Conservation (phyloP, 495 filamentous ascomycete genomes). For the Neurospora sp. region DNA sequence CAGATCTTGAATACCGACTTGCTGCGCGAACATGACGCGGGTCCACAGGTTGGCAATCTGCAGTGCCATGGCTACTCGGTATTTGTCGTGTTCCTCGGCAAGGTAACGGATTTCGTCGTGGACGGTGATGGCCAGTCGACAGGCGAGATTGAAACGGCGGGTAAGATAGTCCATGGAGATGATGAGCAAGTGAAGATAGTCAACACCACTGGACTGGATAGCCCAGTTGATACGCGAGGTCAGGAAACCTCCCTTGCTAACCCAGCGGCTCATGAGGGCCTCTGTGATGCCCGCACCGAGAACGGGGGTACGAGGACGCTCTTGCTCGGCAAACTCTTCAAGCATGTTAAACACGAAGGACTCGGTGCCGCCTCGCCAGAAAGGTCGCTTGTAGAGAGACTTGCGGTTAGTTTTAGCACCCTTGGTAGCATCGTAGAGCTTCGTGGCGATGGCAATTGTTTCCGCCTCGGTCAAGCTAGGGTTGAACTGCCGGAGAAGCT, state of each 20-base stretch:
- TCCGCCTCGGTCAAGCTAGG: conserved; percentile 65
- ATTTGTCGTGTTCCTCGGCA: conserved; percentile 75
- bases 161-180: conserved; percentile 90
- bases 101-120: conserved; percentile 97
- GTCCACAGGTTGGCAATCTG: conserved; percentile 97
- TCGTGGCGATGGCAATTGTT: conserved; percentile 62
- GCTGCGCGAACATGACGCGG: conserved; percentile 89
- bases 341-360: conserved; percentile 97
- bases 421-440: conserved; percentile 83
- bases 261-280: conserved; percentile 75
- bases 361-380: conserved; percentile 96
- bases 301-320: conserved; percentile 80
- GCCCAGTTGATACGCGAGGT: conserved; percentile 98
- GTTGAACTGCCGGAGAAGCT: conserved; percentile 86
- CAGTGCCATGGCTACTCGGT: conserved; percentile 78
- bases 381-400: conserved; percentile 56
- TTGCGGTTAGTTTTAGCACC: conserved; percentile 65
- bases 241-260: conserved; percentile 86
- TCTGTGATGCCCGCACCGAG: conserved; percentile 96
- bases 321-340: conserved; percentile 94
- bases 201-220: conserved; percentile 92
- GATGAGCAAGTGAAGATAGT: conserved; percentile 93
- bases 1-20: conserved; percentile 91
- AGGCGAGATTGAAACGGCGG: conserved; percentile 72
- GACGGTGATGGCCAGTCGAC: conserved; percentile 84